A percentile compares a stretch with the other conserved stretches of the same genome.
Conservation (phyloP, 768 basidiomycete species). For the Cystobasidium tubakii region DNA sequence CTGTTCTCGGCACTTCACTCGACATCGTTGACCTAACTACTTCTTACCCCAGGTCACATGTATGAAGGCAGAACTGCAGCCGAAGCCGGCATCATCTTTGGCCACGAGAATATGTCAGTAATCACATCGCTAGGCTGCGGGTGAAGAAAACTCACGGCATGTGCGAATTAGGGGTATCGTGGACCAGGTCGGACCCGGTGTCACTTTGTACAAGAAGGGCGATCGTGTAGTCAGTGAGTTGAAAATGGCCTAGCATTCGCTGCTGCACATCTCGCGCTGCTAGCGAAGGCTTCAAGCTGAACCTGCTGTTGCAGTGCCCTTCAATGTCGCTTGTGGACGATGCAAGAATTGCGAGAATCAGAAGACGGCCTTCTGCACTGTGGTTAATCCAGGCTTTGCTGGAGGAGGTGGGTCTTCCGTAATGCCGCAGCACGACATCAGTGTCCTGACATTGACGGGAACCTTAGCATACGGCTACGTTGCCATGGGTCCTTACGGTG, state of each 20-base stretch:
- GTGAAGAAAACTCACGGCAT: background rate
- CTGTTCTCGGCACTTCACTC: constrained; percentile 41
- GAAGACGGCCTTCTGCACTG: constrained; percentile 57
- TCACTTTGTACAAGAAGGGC: constrained; percentile 51
- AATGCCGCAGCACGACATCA: too few species aligned
- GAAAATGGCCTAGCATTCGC: too few species aligned
- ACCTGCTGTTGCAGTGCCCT: constrained; percentile 55
- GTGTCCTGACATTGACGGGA: background rate
- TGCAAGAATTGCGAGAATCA: constrained; percentile 58
- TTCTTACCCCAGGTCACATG: background rate
- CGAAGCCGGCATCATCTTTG: constrained; percentile 37
- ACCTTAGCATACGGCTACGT: constrained; percentile 53
- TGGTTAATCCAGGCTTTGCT: constrained; percentile 56
- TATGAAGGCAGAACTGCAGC: constrained; percentile 37
- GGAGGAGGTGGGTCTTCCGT: constrained; percentile 7
- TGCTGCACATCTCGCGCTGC: too few species aligned
- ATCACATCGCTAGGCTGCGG: too few species aligned
- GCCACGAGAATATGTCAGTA: constrained; percentile 27
- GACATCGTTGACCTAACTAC: background rate
- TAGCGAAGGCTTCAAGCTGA: too few species aligned
- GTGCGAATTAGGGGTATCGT: constrained; percentile 51
- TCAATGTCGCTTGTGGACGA: constrained; percentile 60
- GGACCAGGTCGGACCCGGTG: constrained; percentile 47
- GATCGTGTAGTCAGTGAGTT: constrained; percentile 55
- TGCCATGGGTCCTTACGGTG: constrained; percentile 57